These are phyloP conservation scores for Dryas drummondii DNA, from an alignment of 306 rosid species.

Conservation along the genomic window DNA sequence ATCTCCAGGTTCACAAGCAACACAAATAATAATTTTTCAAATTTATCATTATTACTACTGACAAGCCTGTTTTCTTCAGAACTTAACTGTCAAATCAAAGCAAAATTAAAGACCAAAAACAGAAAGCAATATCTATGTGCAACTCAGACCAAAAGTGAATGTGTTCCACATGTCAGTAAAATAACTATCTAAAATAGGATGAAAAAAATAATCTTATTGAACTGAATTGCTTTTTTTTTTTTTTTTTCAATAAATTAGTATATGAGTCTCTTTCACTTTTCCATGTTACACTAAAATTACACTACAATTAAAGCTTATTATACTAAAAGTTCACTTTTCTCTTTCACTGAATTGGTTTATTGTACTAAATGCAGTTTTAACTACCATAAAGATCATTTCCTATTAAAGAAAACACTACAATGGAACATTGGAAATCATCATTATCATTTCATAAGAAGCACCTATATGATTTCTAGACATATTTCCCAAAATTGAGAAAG, in stretches of 20 bases:
- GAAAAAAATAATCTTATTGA: not conserved
- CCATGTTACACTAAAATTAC: not conserved
- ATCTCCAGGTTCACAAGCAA: conserved; percentile 10
- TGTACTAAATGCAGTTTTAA: not conserved
- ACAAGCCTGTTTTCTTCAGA: not conserved
- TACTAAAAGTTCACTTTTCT: not conserved
- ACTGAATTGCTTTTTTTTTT: not conserved
- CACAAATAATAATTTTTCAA: not conserved
- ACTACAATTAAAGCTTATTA: not conserved
- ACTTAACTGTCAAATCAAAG: not conserved
- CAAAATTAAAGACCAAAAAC: not conserved
- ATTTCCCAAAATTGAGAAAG: conserved; percentile 21
- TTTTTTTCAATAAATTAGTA: not conserved
- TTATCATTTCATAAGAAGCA: conserved; percentile 5
- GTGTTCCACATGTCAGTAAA: not conserved
- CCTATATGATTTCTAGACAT: conserved; percentile 12
- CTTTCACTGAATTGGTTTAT: not conserved
- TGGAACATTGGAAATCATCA: not conserved
- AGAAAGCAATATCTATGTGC: conserved; percentile 1
- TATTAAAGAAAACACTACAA: not conserved
- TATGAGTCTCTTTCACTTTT: not conserved
- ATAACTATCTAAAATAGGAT: not conserved
- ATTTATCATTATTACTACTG: not conserved
- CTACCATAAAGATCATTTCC: not conserved
- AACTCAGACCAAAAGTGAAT: not conserved